Percentiles rank a stretch among this genome's conserved stretches.
These are phyloP conservation scores for Pythium brachiatum DNA, from an alignment of 352 stramenopile species.

Conservation along the genomic window DNA sequence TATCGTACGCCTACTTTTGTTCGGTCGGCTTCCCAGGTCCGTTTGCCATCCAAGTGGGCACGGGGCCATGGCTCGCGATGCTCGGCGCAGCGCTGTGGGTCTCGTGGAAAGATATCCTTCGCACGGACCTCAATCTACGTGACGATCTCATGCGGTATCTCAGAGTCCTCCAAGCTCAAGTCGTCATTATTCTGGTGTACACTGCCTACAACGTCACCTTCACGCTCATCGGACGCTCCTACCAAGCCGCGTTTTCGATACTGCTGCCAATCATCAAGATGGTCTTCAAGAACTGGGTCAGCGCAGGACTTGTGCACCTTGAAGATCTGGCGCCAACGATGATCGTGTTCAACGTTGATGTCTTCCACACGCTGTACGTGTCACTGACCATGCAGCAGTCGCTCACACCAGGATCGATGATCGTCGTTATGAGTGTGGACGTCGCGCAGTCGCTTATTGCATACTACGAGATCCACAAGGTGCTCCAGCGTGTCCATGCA, in stretches of 20 bases:
- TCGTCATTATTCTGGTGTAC: slow-evolving; percentile 9
- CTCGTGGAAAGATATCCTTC: background rate
- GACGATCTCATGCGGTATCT: slow-evolving; percentile 6
- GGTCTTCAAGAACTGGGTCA: slow-evolving; percentile 1
- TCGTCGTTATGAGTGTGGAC: slow-evolving; percentile 9
- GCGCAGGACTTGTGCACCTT: background rate
- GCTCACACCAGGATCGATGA: slow-evolving; percentile 10
- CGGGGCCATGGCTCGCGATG: background rate
- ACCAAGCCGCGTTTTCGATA: slow-evolving; percentile 3
- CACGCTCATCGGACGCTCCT: background rate
- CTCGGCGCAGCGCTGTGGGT: background rate
- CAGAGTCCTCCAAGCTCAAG: slow-evolving; percentile 1
- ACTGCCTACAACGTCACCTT: slow-evolving; percentile 2
- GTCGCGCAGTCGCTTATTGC: background rate
- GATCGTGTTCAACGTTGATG: slow-evolving; percentile 31
- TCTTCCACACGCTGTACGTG: slow-evolving; percentile 28
- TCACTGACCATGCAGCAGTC: slow-evolving; percentile 32
- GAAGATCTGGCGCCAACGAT: slow-evolving; percentile 19
- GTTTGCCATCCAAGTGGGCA: slow-evolving; percentile 4
- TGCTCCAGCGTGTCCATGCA: background rate
- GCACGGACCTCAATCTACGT: background rate
- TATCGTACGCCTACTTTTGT: background rate
- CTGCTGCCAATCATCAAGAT: background rate
- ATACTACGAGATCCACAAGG: slow-evolving; percentile 5
- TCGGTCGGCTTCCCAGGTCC: slow-evolving; percentile 10